These are phyloP conservation scores for Penicillium ochrochloron DNA, from an alignment of 495 filamentous ascomycete genomes.

Conservation along the genomic window DNA sequence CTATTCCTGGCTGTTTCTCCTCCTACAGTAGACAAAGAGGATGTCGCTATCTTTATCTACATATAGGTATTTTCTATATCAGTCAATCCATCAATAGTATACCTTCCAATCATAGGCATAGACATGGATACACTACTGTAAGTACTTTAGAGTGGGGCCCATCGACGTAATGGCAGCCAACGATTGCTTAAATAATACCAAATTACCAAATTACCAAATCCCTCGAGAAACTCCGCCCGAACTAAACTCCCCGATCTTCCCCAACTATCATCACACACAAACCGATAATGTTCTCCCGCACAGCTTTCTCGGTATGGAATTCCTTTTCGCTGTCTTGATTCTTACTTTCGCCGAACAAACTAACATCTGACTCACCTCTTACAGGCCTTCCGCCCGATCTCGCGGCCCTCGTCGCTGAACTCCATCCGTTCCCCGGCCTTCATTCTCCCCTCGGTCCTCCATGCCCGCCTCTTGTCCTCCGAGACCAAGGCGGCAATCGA, in stretches of 20 bases:
- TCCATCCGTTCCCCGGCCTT: slow-evolving; percentile 35
- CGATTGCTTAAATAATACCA: slow-evolving; percentile 16
- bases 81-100: neutral
- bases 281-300: slow-evolving; percentile 45
- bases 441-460: slow-evolving; percentile 38
- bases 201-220: neutral
- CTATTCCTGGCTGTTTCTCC: neutral
- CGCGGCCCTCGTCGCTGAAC: slow-evolving; percentile 32
- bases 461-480: slow-evolving; percentile 72
- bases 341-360: neutral
- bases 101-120: neutral
- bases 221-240: neutral
- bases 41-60: neutral
- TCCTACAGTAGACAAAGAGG: neutral
- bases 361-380: slow-evolving; percentile 12
- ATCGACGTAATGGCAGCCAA: slow-evolving; percentile 14
- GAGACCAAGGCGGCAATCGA: slow-evolving; percentile 82
- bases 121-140: neutral
- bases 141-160: neutral
- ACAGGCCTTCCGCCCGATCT: slow-evolving; percentile 45
- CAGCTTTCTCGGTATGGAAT: slow-evolving; percentile 39
- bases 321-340: neutral
- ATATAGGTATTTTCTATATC: neutral
- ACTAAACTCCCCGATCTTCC: slow-evolving; percentile 3
- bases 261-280: neutral